Base-by-base conservation (phyloP, 495 filamentous ascomycete species). In the Penicillium chermesinum region DNA sequence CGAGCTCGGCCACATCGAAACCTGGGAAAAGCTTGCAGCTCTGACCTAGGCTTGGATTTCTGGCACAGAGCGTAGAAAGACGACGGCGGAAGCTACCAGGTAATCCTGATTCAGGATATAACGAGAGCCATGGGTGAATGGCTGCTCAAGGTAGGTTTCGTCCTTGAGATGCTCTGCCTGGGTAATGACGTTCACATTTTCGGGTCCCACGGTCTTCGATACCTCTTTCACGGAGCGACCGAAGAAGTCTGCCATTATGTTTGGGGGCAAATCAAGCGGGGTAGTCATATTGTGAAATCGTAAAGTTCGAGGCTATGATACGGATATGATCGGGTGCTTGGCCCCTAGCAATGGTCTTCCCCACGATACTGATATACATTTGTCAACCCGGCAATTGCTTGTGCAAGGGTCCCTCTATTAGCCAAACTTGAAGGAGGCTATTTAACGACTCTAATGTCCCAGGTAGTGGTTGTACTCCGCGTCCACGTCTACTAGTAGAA, bases 1-100 rank as follows among this genome's bases (percentile, higher is more conserved):
- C 6, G 72, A 77, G 41, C 75, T 72, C 2, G 79, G 74, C 50
- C 71, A 82, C 36, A 81, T 64, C 5, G 79, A 78, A 12, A 82
- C 66, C 8, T 54, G 45, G 48, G 69, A 64, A 42, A 74, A 59
- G 52, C 81, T 80, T 12, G 68, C 68, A 59, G 69, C 66, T 15
- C 53, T 56, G 19, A 78, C 68, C 14, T 76, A 60, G 0, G 44
- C 48, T 44, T 76, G 78, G 14, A 81, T 75, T 38, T 79, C 74
- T 17, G 54, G 59, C 1, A 70, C 69, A 16, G 54, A 54, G 10
- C 63, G 55, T 6, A 74, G 74, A 46, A 70, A 73, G 5, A 75
- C 75, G 9, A 76, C 69, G 6, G 78, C 75, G 16, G 70, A 74
- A 2, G 68, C 67, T 8, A 81, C 69, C 12, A 78, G 57, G 41